phyloP scores from a whole-genome alignment of 83 land plant species.

The Thuja plicata region DNA sequence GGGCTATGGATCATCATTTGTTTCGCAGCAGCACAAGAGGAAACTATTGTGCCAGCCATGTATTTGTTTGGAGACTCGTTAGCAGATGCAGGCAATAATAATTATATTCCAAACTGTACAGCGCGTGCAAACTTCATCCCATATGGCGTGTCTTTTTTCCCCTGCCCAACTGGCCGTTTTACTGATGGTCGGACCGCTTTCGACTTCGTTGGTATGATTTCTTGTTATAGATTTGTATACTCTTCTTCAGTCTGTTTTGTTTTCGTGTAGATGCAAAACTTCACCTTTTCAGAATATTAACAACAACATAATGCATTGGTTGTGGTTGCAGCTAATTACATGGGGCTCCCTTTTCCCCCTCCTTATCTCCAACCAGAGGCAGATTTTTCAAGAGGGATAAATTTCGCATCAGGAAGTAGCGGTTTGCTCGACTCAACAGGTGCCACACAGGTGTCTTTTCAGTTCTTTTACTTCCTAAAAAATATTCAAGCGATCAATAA shows the following conservation, averaged over 20 bases:
- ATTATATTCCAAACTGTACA: constrained; percentile 30
- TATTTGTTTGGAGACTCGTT: constrained; percentile 58
- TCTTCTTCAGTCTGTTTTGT: no score
- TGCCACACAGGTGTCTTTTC: not conserved
- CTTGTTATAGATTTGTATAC: not conserved
- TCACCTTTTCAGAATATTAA: not conserved
- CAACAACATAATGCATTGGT: not conserved
- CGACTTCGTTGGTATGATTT: constrained; percentile 29
- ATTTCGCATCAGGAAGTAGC: constrained; percentile 8
- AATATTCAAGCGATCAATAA: rapidly evolving
- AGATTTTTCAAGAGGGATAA: not conserved
- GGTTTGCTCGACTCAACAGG: not conserved
- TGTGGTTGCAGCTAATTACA: not conserved
- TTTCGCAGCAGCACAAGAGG: not conserved
- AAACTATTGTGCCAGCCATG: constrained; percentile 18
- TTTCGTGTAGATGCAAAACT: not conserved
- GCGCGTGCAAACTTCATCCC: constrained; percentile 52
- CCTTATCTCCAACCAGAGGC: not conserved
- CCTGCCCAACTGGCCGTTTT: constrained; percentile 60
- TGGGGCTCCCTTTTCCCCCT: not conserved
- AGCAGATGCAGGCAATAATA: constrained; percentile 58
- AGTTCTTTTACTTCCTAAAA: not conserved
- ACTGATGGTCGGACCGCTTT: constrained; percentile 61
- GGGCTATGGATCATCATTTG: not conserved
- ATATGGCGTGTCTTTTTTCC: constrained; percentile 51